Conservation (phyloP, 495 filamentous ascomycete species). For the Aspergillus campestris region DNA sequence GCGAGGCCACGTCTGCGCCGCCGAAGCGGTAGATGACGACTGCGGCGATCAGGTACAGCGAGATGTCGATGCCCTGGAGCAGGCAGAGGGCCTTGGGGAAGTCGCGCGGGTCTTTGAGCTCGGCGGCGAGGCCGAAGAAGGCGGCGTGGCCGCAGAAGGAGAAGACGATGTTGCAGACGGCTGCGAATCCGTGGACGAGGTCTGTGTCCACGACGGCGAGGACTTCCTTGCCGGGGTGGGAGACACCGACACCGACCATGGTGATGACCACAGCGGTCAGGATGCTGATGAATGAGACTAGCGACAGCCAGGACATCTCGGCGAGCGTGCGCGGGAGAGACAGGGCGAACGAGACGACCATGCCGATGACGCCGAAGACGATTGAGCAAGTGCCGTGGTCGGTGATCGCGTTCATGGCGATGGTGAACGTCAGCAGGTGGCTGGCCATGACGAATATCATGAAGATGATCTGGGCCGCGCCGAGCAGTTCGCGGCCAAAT, state of each 20-base stretch:
- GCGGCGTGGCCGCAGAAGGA: conserved; percentile 54
- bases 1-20: conserved; percentile 57
- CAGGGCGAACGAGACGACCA: conserved; percentile 53
- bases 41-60: conserved; percentile 49
- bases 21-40: conserved; percentile 62
- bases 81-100: conserved; percentile 58
- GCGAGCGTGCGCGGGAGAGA: conserved; percentile 61
- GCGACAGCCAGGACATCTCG: conserved; percentile 53
- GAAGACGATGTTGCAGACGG: conserved; percentile 41
- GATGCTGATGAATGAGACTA: conserved; percentile 62
- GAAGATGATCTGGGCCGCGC: conserved; percentile 55
- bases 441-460: conserved; percentile 70
- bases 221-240: conserved; percentile 19
- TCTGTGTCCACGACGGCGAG: conserved; percentile 23
- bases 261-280: conserved; percentile 59
- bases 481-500: conserved; percentile 57
- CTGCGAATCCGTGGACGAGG: conserved; percentile 30
- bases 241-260: conserved; percentile 57
- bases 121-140: conserved; percentile 69
- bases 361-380: conserved; percentile 58
- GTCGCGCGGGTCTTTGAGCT: conserved; percentile 61
- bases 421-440: conserved; percentile 68
- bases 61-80: conserved; percentile 55
- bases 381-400: conserved; percentile 61
- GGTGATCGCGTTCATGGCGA: conserved; percentile 64